phyloP scores from a whole-genome alignment of 2,329 filamentous ascomycete genomes.

The Fusarium fujikuroi region DNA sequence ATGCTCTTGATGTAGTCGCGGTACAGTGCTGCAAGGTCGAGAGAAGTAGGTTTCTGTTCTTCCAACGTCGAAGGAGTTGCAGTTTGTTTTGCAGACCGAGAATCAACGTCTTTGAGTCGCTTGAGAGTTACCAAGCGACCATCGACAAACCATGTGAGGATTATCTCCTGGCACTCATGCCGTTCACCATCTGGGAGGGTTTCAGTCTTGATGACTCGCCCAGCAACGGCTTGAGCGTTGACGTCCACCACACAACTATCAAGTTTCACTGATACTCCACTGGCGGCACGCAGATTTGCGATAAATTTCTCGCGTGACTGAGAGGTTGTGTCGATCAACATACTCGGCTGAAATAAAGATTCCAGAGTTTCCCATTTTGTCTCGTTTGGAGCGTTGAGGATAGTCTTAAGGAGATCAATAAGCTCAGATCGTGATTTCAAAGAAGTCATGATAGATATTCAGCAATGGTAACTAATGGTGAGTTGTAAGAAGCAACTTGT shows the following conservation, averaged over 20 bases:
- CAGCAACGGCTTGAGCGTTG: constrained; percentile 3
- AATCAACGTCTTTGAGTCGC: background rate
- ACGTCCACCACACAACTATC: constrained; percentile 20
- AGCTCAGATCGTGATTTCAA: background rate
- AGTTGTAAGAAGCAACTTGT: background rate
- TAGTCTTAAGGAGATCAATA: background rate
- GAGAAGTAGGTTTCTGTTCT: background rate
- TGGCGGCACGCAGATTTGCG: rapidly evolving
- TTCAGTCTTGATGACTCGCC: constrained; percentile 1
- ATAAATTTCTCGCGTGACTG: constrained; percentile 1
- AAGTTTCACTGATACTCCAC: background rate
- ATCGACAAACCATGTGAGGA: constrained; percentile 10
- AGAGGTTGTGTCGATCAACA: background rate
- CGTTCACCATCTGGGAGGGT: rapidly evolving
- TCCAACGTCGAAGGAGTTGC: background rate
- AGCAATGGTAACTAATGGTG: rapidly evolving
- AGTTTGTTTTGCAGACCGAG: background rate
- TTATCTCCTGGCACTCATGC: constrained; percentile 14
- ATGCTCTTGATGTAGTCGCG: constrained; percentile 20
- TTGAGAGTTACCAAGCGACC: constrained; percentile 5
- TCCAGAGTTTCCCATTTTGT: background rate
- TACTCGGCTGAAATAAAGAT: background rate
- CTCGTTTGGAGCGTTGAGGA: background rate
- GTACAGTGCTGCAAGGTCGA: constrained; percentile 3
- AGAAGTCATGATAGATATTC: background rate